phyloP scores from a whole-genome alignment of 768 basidiomycete genomes.

The Russula emetica region DNA sequence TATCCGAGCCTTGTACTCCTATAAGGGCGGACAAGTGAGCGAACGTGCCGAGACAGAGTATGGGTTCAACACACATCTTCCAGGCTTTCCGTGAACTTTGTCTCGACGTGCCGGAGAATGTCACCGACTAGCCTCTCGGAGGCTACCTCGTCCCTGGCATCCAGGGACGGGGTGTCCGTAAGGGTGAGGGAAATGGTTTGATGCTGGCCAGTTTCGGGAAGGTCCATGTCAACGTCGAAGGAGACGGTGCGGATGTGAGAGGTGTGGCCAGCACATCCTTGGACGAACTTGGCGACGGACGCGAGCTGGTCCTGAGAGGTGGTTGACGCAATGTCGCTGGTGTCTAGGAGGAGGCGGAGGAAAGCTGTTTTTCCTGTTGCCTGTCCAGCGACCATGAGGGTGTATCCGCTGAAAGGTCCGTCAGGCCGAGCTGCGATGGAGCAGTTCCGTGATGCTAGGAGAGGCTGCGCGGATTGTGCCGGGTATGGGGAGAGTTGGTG shows the following conservation, averaged over 20 bases:
- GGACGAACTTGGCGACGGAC: slow-evolving; percentile 77
- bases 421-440: slow-evolving; percentile 31
- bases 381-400: slow-evolving; percentile 78
- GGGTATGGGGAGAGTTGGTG: slow-evolving; percentile 28
- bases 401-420: slow-evolving; percentile 46
- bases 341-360: slow-evolving; percentile 80
- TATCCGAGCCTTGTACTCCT: slow-evolving; percentile 69
- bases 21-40: slow-evolving; percentile 28
- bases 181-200: slow-evolving; percentile 61
- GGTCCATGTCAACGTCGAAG: slow-evolving; percentile 64
- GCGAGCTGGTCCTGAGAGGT: slow-evolving; percentile 72
- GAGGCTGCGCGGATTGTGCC: slow-evolving; percentile 31
- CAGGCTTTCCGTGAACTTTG: slow-evolving; percentile 65
- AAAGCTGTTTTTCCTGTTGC: slow-evolving; percentile 85
- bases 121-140: slow-evolving; percentile 63
- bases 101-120: slow-evolving; percentile 67
- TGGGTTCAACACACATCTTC: slow-evolving; percentile 61
- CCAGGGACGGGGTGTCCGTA: slow-evolving; percentile 78
- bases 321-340: slow-evolving; percentile 58
- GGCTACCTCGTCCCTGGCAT: slow-evolving; percentile 61
- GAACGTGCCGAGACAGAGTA: slow-evolving; percentile 2
- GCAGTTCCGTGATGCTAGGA: slow-evolving; percentile 32
- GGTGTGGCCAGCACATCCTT: slow-evolving; percentile 67
- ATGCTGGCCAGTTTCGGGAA: slow-evolving; percentile 43
- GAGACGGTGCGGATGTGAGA: slow-evolving; percentile 66